Base-by-base conservation (phyloP, 495 filamentous ascomycete genomes). In the Hypoxylon fragiforme region DNA sequence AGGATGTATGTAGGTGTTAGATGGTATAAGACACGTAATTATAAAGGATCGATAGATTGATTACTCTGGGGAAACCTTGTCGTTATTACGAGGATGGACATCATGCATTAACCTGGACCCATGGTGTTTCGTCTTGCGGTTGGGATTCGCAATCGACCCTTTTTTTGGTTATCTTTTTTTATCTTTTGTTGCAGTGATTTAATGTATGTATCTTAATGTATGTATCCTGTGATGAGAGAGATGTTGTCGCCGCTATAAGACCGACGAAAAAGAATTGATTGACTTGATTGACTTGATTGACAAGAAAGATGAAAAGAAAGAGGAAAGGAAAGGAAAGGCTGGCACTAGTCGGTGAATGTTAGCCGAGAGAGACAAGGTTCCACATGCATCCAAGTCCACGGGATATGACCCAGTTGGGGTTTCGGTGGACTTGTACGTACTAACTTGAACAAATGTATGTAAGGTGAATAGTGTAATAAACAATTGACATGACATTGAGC, bases 11-110 rank as follows among this genome's bases (percentile, higher is more conserved):
- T 7, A 18, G 26, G 15, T 42, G 41, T 45, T 28, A 36, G 45
- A 57, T 44, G 32, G 50, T 15, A 50, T 45, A 42, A 54, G 20
- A 44, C 7, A 37, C 31, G 7, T 3, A 34, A 6, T 14, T n/a
- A n/a, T n/a, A n/a, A n/a, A 13, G 24, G 16, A 46, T 35, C 32
- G 31, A 30, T n/a, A n/a, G n/a, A n/a, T n/a, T n/a, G n/a, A n/a
- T 18, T 45, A 50, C 36, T 43, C 57, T 60, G 57, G 57, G 57
- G 44, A 54, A 60, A 49, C 56, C 56, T 21, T 44, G 56, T 18
- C 32, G 7, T 38, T 31, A 28, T 28, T 28, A 28, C 24, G 24
- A 4, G 24, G 24, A 28, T 9, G 9, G 24, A 4, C 24, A 28
- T n/a, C n/a, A n/a, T n/a, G n/a, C n/a, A n/a, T n/a, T n/a, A n/a